Percentiles rank a stretch among this genome's conserved stretches.
phyloP scores from a whole-genome alignment of 2,329 filamentous ascomycete genomes.

The Colletotrichum sansevieriae region DNA sequence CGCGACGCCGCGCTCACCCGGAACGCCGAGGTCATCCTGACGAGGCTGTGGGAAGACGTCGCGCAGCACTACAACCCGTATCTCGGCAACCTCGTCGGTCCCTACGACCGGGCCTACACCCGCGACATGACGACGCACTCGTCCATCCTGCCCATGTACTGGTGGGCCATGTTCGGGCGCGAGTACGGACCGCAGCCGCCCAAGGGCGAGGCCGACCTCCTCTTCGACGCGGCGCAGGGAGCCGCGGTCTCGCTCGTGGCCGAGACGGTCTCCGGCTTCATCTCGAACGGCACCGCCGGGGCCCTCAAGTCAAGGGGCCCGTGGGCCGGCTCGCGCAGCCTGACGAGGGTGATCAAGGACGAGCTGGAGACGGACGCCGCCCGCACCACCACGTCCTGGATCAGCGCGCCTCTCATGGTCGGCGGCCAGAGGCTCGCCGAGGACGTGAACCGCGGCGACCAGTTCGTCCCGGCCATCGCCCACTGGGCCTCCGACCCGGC shows the following conservation, averaged over 20 bases:
- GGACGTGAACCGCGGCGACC: constrained; percentile 52
- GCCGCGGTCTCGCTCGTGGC: constrained; percentile 55
- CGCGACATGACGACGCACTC: constrained; percentile 56
- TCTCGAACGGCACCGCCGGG: constrained; percentile 47
- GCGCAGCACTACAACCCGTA: constrained; percentile 53
- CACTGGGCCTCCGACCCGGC: constrained; percentile 58
- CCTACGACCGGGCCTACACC: constrained; percentile 55
- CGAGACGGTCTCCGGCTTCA: constrained; percentile 47
- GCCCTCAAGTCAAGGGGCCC: constrained; percentile 49
- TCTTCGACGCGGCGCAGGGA: constrained; percentile 57
- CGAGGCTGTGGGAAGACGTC: constrained; percentile 52
- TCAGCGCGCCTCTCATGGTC: constrained; percentile 58
- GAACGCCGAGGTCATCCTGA: constrained; percentile 48
- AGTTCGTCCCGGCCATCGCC: constrained; percentile 60
- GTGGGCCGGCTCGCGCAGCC: constrained; percentile 51
- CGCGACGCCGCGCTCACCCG: constrained; percentile 48
- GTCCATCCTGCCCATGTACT: constrained; percentile 56
- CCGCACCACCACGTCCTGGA: constrained; percentile 55
- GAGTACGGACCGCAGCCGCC: constrained; percentile 53
- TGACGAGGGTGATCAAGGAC: constrained; percentile 54
- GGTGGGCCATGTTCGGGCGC: constrained; percentile 58
- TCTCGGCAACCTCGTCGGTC: constrained; percentile 51
- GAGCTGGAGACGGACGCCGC: constrained; percentile 48
- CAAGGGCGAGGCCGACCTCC: constrained; percentile 55
- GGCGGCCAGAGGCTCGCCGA: constrained; percentile 55